Conservation (phyloP, 257 asterid species). For the Nemophila menziesii region DNA sequence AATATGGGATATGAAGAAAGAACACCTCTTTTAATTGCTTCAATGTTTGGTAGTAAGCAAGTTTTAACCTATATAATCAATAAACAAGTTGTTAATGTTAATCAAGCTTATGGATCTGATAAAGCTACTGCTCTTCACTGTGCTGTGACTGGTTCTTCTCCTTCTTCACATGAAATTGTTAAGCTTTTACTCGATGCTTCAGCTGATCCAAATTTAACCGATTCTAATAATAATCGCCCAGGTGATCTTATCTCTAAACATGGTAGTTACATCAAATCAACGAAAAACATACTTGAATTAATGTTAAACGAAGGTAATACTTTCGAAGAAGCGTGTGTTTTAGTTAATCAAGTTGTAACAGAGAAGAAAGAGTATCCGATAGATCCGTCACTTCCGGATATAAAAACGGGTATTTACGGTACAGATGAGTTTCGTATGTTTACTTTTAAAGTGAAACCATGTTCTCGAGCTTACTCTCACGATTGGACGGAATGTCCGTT, state of each 20-base stretch:
- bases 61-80: constrained; percentile 24
- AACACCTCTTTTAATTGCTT: constrained; percentile 34
- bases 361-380: constrained; percentile 33
- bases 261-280: constrained; percentile 9
- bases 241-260: constrained; percentile 15
- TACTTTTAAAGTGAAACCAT: constrained; percentile 31
- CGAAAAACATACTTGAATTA: constrained; percentile 17
- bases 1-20: constrained; percentile 31
- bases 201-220: constrained; percentile 24
- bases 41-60: constrained; percentile 28
- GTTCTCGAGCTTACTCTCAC: constrained; percentile 35
- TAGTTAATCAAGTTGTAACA: constrained; percentile 4
- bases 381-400: constrained; percentile 40
- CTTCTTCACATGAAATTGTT: constrained; percentile 17
- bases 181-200: constrained; percentile 28
- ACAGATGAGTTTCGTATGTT: constrained; percentile 38
- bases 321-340: constrained; percentile 2
- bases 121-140: constrained; percentile 35
- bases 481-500: constrained; percentile 41
- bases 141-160: constrained; percentile 25
- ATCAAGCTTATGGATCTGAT: constrained; percentile 27
- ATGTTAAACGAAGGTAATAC: constrained; percentile 11
- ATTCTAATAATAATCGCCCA: constrained; percentile 24
- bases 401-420: constrained; percentile 28
- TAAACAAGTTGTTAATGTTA: constrained; percentile 22